Conservation (phyloP, 768 basidiomycete genomes). For the Amanita inopinata region DNA sequence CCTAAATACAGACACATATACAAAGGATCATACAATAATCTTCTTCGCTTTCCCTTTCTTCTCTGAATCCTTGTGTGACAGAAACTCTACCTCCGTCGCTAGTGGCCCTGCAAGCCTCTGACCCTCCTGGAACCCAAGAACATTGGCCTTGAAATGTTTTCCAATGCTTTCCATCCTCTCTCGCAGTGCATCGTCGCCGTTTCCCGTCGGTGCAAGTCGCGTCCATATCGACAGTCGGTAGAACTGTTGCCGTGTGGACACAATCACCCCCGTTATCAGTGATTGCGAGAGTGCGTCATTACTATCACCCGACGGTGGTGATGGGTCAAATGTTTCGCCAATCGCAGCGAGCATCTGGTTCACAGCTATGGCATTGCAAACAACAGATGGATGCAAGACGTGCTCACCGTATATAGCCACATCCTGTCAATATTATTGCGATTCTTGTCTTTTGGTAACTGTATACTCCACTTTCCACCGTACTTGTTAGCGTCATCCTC, state of each 20-base stretch:
- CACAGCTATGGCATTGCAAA: constrained; percentile 7
- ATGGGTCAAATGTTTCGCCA: constrained; percentile 96
- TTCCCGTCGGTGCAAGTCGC: constrained; percentile 55
- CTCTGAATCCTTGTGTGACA: constrained; percentile 92
- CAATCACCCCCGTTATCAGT: constrained; percentile 88
- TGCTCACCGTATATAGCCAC: constrained; percentile 92
- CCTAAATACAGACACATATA: constrained; percentile 17
- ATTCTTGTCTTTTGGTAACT: constrained; percentile 94
- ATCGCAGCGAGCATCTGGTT: constrained; percentile 96
- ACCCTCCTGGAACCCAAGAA: constrained; percentile 72
- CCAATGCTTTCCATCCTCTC: constrained; percentile 81
- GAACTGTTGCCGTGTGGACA: constrained; percentile 89
- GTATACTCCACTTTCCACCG: constrained; percentile 98
- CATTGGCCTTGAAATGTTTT: constrained; percentile 82
- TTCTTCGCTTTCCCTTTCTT: constrained; percentile 88
- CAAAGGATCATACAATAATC: constrained; percentile 47
- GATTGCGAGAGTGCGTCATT: constrained; percentile 32
- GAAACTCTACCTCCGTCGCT: constrained; percentile 90
- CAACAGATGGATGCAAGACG: not conserved
- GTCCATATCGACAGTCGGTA: constrained; percentile 99
- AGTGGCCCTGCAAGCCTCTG: constrained; percentile 75
- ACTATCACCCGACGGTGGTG: constrained; percentile 40
- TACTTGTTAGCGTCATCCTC: constrained; percentile 95
- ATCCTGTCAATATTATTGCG: constrained; percentile 76
- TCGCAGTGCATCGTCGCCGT: constrained; percentile 48